These are phyloP conservation scores for carrot (Daucus carota) DNA, from an alignment of 129 eudicot species.

Conservation along the genomic window DH1_v3.0 NC_030381.2:45314001-45314500, in stretches of 20 bases:
- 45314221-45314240: neutral
- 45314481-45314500: neutral
- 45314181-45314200: neutral
- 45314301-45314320: neutral
- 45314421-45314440: neutral
- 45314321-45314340: too few relatives aligned
- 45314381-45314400: neutral
- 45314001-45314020: neutral
- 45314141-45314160: neutral
- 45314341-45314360: neutral
- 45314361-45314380: neutral
- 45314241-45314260: neutral
- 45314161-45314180: neutral
- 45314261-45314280: neutral
- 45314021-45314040: neutral
- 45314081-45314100: neutral
- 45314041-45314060: neutral
- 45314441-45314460: neutral
- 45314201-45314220: neutral
- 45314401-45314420: too few relatives aligned
- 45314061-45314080: neutral
- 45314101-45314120: neutral
- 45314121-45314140: neutral
- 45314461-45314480: neutral
- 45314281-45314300: neutral